Evolutionary conservation across 169 alveolate species (phyloP).

Genomic region (Eimeria acervulina): DNA sequence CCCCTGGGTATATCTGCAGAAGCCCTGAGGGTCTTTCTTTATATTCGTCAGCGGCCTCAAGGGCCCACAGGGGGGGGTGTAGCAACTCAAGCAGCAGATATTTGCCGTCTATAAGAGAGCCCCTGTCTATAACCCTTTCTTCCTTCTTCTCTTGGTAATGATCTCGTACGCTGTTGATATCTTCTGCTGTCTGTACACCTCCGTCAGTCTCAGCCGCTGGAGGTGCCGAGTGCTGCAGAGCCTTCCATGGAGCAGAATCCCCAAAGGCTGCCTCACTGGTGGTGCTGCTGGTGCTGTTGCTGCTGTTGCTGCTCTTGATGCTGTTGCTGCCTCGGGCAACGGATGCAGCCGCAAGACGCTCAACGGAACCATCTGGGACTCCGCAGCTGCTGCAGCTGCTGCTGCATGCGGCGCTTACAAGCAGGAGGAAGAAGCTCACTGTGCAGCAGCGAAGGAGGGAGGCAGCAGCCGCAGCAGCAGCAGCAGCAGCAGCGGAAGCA

Average conservation of each 20-base stretch:
- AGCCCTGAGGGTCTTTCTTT: neutral
- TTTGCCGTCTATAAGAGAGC: conserved; percentile 24
- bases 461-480: too few relatives aligned
- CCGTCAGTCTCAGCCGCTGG: neutral
- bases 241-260: too few relatives aligned
- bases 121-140: neutral
- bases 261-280: neutral
- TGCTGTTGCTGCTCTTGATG: neutral
- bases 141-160: neutral
- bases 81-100: conserved; percentile 29
- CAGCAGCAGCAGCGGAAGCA: too few relatives aligned
- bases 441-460: too few relatives aligned
- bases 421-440: too few relatives aligned
- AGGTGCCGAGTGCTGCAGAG: too few relatives aligned
- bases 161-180: neutral
- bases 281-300: too few relatives aligned
- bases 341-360: neutral
- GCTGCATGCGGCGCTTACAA: too few relatives aligned
- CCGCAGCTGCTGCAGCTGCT: neutral
- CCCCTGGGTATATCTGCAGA: neutral
- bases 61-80: neutral
- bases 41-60: neutral
- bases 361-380: neutral
- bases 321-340: too few relatives aligned
- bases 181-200: neutral